Base-by-base conservation (phyloP, 1,284 basidiomycete species). In the Rhodotorula sp. region DNA sequence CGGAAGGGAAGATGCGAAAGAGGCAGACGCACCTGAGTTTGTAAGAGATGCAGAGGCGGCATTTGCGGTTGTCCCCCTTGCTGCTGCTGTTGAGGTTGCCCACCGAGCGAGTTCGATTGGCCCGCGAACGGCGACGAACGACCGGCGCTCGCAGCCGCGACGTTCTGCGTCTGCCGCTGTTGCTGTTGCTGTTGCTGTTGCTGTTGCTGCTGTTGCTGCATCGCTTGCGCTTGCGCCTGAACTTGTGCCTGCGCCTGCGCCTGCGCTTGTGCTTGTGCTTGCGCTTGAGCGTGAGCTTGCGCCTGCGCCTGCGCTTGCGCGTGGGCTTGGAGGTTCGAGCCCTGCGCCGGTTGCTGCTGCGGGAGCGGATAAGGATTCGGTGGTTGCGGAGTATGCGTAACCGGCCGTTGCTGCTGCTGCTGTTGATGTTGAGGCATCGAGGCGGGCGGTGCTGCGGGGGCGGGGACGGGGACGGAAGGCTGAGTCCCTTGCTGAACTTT, bases 41-140 rank as follows among this genome's bases (percentile, higher is more conserved):
- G 70, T 2, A 69, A 60, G 21, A 72, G 64, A 62, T 72, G 68
- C 8, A 70, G 61, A 15, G 71, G 69, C 28, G 70, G 76, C 62
- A 70, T 60, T 49, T 57, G 59, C 19, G 61, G 58, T n/a, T 61
- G 62, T 12, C 52, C n/a, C 45, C 14, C 54, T 21, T 49, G 52
- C 12, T 43, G 67, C 50, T 16, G 52, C n/a, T 65, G 63, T 26
- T 43, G 62, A 4, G 14, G 54, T 12, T 28, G 55, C 43, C 47
- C 47, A 45, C 19, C 26, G 23, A 43, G 50, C 45, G 31, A 56
- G 43, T 31, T 47, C 38, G 31, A 60, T 55, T 26, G 64, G 54
- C 19, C 60, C 18, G 14, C 60, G 52, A 28, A 55, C 28, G 49
- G 67, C 62, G 23, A 55, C 43, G 62, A 65, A 62, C 23, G 60